Percentiles rank a stretch among this genome's conserved stretches.
phyloP scores from a whole-genome alignment of 1,139 yeast species.

The Pichia cactophila region DNA sequence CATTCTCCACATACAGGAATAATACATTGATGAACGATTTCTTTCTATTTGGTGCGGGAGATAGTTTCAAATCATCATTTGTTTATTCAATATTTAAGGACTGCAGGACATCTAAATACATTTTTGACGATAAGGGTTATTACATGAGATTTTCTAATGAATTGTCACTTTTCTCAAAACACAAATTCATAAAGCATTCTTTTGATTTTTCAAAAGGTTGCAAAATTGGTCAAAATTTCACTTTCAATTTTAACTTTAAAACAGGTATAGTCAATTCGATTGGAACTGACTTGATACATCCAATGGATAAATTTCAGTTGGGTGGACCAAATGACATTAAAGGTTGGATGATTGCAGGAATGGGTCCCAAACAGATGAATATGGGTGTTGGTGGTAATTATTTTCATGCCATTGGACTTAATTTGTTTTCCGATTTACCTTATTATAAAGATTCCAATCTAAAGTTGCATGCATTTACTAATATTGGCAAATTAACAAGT shows the following conservation, averaged over 20 bases:
- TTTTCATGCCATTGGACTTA: constrained; percentile 62
- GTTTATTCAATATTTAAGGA: constrained; percentile 48
- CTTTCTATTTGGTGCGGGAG: constrained; percentile 44
- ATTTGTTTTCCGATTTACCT: constrained; percentile 63
- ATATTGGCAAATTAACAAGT: constrained; percentile 60
- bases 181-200: constrained; percentile 37
- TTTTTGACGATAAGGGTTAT: constrained; percentile 54
- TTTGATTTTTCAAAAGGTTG: constrained; percentile 42
- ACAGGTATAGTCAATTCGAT: constrained; percentile 34
- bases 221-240: constrained; percentile 17
- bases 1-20: constrained; percentile 17
- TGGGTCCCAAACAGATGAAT: constrained; percentile 75
- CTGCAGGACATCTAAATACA: constrained; percentile 45
- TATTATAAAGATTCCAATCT: constrained; percentile 51
- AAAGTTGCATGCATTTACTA: constrained; percentile 61
- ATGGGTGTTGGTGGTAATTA: constrained; percentile 73
- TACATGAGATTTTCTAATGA: constrained; percentile 51
- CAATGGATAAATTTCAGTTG: constrained; percentile 53
- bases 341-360: constrained; percentile 67
- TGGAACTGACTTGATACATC: constrained; percentile 38
- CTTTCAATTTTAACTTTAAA: constrained; percentile 35
- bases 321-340: constrained; percentile 83
- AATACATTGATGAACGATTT: constrained; percentile 26
- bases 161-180: constrained; percentile 26
- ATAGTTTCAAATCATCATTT: constrained; percentile 51